Conservation (phyloP, 2,329 filamentous ascomycete species). For the Aspergillus pseudonomiae region DNA sequence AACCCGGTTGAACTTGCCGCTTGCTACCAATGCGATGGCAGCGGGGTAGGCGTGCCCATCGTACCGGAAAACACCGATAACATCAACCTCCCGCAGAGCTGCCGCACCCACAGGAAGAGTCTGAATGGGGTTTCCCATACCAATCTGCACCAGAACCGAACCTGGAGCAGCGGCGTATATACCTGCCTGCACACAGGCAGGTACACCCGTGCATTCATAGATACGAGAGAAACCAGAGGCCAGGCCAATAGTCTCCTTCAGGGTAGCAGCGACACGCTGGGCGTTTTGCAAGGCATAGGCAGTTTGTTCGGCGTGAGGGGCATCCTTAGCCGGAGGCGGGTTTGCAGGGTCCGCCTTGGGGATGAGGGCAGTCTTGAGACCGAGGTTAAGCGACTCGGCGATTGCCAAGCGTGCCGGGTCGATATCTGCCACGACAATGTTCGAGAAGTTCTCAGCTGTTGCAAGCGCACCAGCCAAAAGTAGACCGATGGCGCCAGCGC, state of each 20-base stretch:
- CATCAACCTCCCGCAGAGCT: slow-evolving; percentile 59
- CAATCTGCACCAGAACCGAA: slow-evolving; percentile 57
- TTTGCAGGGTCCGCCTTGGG: slow-evolving; percentile 32
- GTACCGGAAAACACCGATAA: slow-evolving; percentile 61
- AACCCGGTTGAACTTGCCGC: slow-evolving; percentile 52
- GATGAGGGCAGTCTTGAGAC: slow-evolving; percentile 42
- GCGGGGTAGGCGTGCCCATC: slow-evolving; percentile 56
- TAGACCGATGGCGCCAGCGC: slow-evolving; percentile 64
- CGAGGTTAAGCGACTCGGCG: slow-evolving; percentile 45
- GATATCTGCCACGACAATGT: slow-evolving; percentile 64
- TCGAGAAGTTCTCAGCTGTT: slow-evolving; percentile 55
- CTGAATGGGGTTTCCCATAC: slow-evolving; percentile 60
- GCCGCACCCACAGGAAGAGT: slow-evolving; percentile 58
- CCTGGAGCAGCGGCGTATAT: slow-evolving; percentile 52
- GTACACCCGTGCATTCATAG: slow-evolving; percentile 51
- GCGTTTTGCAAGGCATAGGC: slow-evolving; percentile 39
- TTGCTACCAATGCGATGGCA: slow-evolving; percentile 57
- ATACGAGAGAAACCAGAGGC: slow-evolving; percentile 45
- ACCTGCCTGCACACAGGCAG: slow-evolving; percentile 48
- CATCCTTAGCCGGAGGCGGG: slow-evolving; percentile 35
- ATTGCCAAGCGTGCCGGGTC: slow-evolving; percentile 60
- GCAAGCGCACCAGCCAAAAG: slow-evolving; percentile 62
- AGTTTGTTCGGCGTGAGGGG: slow-evolving; percentile 36
- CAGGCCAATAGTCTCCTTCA: slow-evolving; percentile 32
- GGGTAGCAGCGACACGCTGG: slow-evolving; percentile 35